These are phyloP conservation scores for Wickerhamiella dianesei DNA, from an alignment of 805 yeast genomes.

Conservation along the genomic window DNA sequence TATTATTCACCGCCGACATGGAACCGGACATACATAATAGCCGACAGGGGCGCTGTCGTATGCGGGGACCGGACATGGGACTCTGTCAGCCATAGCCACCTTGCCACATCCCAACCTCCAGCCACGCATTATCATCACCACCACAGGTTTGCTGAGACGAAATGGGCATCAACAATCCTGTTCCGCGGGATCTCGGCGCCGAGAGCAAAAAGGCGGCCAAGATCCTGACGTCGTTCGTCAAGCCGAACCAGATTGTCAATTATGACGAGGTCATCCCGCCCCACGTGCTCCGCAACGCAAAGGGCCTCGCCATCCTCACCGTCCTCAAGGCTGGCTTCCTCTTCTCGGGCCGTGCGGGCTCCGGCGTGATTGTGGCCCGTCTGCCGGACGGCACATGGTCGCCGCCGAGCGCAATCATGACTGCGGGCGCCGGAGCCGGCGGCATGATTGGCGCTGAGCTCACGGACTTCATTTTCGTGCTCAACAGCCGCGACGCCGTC, in stretches of 20 bases:
- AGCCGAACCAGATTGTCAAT: conserved; percentile 87
- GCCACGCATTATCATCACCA: too few relatives aligned
- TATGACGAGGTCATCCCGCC: conserved; percentile 85
- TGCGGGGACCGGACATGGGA: too few relatives aligned
- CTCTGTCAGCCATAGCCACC: too few relatives aligned
- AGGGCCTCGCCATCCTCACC: conserved; percentile 82
- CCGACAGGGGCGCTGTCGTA: too few relatives aligned
- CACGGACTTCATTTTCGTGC: conserved; percentile 89
- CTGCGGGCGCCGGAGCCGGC: conserved; percentile 98
- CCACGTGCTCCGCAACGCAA: conserved; percentile 70
- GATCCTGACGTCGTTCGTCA: conserved; percentile 73
- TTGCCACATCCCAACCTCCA: too few relatives aligned
- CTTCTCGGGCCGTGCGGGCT: conserved; percentile 94
- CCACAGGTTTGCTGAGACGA: too few relatives aligned
- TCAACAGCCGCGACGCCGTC: conserved; percentile 78
- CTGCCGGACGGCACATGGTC: conserved; percentile 95
- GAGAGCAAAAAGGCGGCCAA: conserved; percentile 93
- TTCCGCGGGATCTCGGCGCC: conserved; percentile 76
- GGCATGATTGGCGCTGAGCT: conserved; percentile 95
- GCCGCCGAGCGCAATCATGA: conserved; percentile 87
- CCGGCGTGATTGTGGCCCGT: conserved; percentile 88
- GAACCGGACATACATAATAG: too few relatives aligned
- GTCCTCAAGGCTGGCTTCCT: conserved; percentile 95
- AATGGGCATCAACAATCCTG: conserved; percentile 85
- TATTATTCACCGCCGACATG: too few relatives aligned